A percentile compares a stretch with the other conserved stretches of the same genome.
Conservation (phyloP, 345 rosid genomes). For the Rhizophora mangle region DNA sequence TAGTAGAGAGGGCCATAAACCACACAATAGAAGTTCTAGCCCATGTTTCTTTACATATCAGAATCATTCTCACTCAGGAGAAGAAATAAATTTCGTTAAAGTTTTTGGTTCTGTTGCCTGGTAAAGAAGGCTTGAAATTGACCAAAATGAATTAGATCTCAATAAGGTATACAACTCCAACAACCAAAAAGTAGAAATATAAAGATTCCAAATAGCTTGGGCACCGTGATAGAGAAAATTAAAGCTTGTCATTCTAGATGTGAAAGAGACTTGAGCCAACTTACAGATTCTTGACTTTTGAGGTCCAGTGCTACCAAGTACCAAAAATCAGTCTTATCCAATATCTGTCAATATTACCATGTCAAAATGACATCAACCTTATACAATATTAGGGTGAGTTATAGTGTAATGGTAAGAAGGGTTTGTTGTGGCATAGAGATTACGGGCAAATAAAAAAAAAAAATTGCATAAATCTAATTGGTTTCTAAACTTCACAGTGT, state of each 20-base stretch:
- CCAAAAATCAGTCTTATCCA: no score
- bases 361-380: neutral
- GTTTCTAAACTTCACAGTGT: no score
- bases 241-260: neutral
- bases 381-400: no score
- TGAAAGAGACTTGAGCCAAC: neutral
- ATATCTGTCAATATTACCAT: neutral
- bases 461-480: no score
- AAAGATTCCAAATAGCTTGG: neutral
- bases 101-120: neutral
- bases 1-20: neutral
- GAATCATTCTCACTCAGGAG: neutral
- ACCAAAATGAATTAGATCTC: neutral
- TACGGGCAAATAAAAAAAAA: no score
- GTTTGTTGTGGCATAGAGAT: no score
- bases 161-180: neutral
- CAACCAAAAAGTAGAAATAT: neutral
- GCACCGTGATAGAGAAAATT: neutral
- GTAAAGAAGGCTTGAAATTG: neutral
- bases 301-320: neutral
- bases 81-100: neutral
- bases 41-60: neutral
- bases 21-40: neutral
- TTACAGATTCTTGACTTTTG: neutral
- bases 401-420: no score